Evolutionary conservation across 306 rosid species (phyloP), one percentile per base, ranked within the genome.

Genomic region (Dalbergia oliveri): DNA sequence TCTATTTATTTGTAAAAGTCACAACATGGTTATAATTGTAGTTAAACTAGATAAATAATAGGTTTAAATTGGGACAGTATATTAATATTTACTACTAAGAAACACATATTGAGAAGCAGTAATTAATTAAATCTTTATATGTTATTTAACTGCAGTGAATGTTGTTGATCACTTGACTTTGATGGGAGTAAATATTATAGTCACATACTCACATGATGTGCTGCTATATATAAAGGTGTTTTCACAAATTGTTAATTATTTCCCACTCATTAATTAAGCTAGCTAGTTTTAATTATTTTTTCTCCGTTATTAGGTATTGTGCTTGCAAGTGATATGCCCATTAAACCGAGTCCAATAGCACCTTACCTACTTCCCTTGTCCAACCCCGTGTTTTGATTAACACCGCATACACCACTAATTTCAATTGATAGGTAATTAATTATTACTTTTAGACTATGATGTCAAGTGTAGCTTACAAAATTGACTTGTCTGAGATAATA

Each of bases 271-370:
- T 54, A 61, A 69, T 83, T 67, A 76, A 82, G 1, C 81, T 37
- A 43, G 1, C 83, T 47, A 35, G 65, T 75, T 75, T 80, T 71
- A 62, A 82, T 69, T 15, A 85, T 58, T 69, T 4, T 60, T 74
- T 33, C 78, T 80, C 86, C 81, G 88, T 83, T 82, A 81, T 82
- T 31, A 63, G 58, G 7, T 66, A 53, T 84, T 82, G 85, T 80
- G 93, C 67, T 84, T 69, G 83, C 37, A 85, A 83, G 93, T 88
- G 97, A 89, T 73, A 80, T 84, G 41, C 82, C 91, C 95, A 92
- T 89, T 89, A 84, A 80, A 70, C 73, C 69, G 41, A 59, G 69
- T 83, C 79, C 11, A 80, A 80, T 64, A 68, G 83, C 76, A 85
- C 78, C 68, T 66, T 86, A 88, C 94, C 94, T 54, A 85, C 90